Conservation (phyloP, 805 yeast species). For the Candida ortonii region DNA sequence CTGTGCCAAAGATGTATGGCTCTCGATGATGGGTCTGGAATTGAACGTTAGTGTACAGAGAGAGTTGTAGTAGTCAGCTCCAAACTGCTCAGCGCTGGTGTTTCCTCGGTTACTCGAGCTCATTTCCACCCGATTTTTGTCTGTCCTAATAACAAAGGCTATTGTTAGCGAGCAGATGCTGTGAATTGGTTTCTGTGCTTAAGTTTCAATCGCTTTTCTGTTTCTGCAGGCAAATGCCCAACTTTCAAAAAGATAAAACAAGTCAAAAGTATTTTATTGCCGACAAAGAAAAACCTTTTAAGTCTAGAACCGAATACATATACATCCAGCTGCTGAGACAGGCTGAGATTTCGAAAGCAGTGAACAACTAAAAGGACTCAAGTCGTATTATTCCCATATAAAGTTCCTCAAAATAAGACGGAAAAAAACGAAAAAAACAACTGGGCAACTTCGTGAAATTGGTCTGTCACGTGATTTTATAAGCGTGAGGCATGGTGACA, state of each 20-base stretch:
- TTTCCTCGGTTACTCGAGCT: background rate
- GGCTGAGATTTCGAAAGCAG: background rate
- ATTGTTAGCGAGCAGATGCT: no score
- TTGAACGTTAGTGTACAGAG: conserved; percentile 79
- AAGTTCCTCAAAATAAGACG: no score
- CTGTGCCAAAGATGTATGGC: conserved; percentile 78
- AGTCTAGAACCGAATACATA: conserved; percentile 8
- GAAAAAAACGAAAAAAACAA: no score
- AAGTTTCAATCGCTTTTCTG: no score
- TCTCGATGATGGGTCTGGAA: conserved; percentile 85
- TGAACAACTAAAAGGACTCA: background rate
- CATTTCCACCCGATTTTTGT: background rate
- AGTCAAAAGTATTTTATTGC: conserved; percentile 6
- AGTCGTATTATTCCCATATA: no score
- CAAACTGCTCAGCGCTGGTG: conserved; percentile 25
- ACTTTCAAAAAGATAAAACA: conserved; percentile 1
- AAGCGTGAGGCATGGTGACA: no score
- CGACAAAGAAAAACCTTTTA: conserved; percentile 5
- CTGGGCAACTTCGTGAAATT: no score
- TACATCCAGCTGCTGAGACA: conserved; percentile 7
- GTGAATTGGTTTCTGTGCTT: no score
- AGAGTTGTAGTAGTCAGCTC: conserved; percentile 67
- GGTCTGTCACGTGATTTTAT: no score
- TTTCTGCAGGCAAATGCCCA: no score
- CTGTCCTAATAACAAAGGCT: no score